Conservation (phyloP, 163 green algal genomes). For the Scenedesmus sp. region DNA sequence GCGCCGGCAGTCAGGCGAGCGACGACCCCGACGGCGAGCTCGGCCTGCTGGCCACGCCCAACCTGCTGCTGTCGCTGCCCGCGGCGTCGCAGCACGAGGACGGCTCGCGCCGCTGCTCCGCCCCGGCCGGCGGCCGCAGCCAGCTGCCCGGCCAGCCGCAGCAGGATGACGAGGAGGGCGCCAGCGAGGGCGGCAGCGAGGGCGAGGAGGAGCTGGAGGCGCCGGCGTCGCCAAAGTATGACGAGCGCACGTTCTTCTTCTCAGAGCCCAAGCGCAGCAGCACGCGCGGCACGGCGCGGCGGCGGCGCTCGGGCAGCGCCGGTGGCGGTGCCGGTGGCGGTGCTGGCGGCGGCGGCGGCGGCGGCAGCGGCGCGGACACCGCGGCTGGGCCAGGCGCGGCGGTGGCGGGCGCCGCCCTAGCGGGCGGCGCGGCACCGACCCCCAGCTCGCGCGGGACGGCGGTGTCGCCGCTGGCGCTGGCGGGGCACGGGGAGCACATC, state of each 20-base stretch:
- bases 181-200: not conserved
- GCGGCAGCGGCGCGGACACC: too few species aligned
- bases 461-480: conserved; percentile 16
- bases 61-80: conserved; percentile 14
- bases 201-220: conserved; percentile 16
- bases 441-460: not conserved
- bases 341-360: not conserved
- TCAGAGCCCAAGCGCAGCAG: conserved; percentile 18
- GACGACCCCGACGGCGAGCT: conserved; percentile 8
- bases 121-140: not conserved
- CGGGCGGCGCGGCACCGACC: too few species aligned
- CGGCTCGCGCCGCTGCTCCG: not conserved
- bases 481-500: conserved; percentile 23
- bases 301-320: not conserved
- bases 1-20: not conserved
- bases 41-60: conserved; percentile 25
- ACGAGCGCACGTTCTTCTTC: conserved; percentile 85
- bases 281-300: conserved; percentile 5
- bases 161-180: conserved; percentile 7
- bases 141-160: conserved; percentile 2
- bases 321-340: not conserved
- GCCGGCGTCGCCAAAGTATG: conserved; percentile 87
- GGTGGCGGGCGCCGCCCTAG: too few species aligned
- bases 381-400: too few species aligned
- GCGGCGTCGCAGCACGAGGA: not conserved